Evolutionary conservation across 2,329 filamentous ascomycete species (phyloP).

Genomic region (Drechslerella coelobrocha): DNA sequence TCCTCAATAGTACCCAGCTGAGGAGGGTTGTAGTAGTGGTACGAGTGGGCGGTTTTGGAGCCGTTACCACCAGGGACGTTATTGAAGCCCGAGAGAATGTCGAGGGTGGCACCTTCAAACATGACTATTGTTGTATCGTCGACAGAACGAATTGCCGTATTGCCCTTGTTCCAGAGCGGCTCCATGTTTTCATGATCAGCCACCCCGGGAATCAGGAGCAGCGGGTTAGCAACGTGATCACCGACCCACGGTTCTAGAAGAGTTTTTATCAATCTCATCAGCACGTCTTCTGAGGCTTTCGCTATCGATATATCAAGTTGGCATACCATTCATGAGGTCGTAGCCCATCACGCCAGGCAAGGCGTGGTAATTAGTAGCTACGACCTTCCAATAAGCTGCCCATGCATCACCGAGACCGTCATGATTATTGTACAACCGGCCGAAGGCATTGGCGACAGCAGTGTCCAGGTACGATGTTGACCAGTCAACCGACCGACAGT

Average conservation of each 20-base stretch:
- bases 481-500: conserved; percentile 46
- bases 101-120: conserved; percentile 43
- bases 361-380: conserved; percentile 25
- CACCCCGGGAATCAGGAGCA: conserved; percentile 34
- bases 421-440: conserved; percentile 47
- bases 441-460: conserved; percentile 43
- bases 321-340: conserved; percentile 50
- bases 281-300: too few relatives aligned
- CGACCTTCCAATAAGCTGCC: conserved; percentile 46
- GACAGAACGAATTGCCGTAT: conserved; percentile 33
- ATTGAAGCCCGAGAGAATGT: conserved; percentile 46
- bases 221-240: conserved; percentile 40
- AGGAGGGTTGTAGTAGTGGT: conserved; percentile 49
- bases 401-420: conserved; percentile 42
- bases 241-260: conserved; percentile 48
- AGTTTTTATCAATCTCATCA: too few relatives aligned
- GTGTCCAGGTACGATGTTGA: conserved; percentile 38
- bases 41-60: conserved; percentile 47
- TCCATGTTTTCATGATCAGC: conserved; percentile 39
- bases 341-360: conserved; percentile 45
- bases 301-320: neutral
- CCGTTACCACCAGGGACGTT: conserved; percentile 48
- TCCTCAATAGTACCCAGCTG: conserved; percentile 38
- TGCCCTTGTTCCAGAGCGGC: conserved; percentile 50
- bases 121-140: conserved; percentile 46